Evolutionary conservation across 441 rosid genomes (phyloP), one percentile per base, ranked within the genome.

Genomic region (Gossypium aridum): DNA sequence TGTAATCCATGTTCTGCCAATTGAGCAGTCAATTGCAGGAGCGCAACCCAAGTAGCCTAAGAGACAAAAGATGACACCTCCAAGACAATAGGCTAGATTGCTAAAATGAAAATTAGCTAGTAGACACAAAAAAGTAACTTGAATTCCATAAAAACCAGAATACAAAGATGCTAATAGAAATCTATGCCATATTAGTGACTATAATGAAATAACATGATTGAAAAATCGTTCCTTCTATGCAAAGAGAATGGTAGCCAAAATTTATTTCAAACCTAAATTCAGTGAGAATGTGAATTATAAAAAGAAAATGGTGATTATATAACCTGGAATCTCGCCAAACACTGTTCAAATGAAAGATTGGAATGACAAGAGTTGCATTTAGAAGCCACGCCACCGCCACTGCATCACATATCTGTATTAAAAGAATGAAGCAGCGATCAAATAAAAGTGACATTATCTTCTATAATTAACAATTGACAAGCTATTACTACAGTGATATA

Each of bases 281-380:
- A 4, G 6, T 2, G 16, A 55, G 63, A 64, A 64, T 28, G 34
- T 19, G 37, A 39, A 74, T 4, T 19, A 31, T 34, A 17, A 16
- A 62, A 73, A 1, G 26, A 75, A 8, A 19, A 56, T 25, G 26
- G 4, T 66, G 26, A 71, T 57, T 72, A 79, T 65, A 78, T 83
- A 81, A 96, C 99, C 98, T 93, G 83, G 96, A 92, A 87, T 93
- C 98, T 83, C 87, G 92, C 99, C 99, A 93, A 67, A 91, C 97
- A 74, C 97, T 96, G 81, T 93, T 96, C 67, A 91, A 82, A 81
- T 92, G 97, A 86, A 96, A 96, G 72, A 92, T 87, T 39, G 98
- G 98, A 47, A 92, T 92, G 64, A 96, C 88, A 76, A 92, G 97
- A 55, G 98, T 93, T 55, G 98, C 99, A 85, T 96, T 96, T 31